A percentile compares a stretch with the other conserved stretches of the same genome.
Conservation (phyloP, 164 flowering plant genomes). For the Sedum album region DNA sequence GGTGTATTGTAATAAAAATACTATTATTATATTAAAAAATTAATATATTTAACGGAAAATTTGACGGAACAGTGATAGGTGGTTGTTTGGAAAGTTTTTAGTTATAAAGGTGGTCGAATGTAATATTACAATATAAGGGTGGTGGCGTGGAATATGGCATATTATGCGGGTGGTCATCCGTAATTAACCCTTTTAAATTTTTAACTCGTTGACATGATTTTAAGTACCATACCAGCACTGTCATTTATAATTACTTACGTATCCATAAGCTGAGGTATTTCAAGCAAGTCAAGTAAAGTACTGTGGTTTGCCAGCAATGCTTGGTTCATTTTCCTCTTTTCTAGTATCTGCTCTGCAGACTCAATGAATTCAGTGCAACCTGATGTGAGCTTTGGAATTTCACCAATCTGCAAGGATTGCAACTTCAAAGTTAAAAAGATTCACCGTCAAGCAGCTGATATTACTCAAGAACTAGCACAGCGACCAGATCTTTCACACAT, state of each 20-base stretch:
- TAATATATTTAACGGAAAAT: no score
- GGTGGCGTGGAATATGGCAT: no score
- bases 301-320: slow-evolving; percentile 84
- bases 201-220: neutral
- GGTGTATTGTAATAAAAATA: no score
- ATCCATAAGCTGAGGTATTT: slow-evolving; percentile 99
- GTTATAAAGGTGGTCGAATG: no score
- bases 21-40: no score
- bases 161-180: no score
- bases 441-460: neutral
- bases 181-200: no score
- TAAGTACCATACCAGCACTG: neutral
- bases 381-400: slow-evolving; percentile 83
- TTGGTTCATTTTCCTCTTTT: slow-evolving; percentile 88
- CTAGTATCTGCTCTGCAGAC: slow-evolving; percentile 85
- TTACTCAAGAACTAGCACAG: neutral
- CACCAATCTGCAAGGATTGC: slow-evolving; percentile 53
- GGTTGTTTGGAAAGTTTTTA: no score
- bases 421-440: neutral
- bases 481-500: neutral
- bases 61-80: no score
- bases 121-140: no score
- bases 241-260: slow-evolving; percentile 57
- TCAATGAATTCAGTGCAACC: slow-evolving; percentile 93
- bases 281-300: slow-evolving; percentile 96